Percentiles rank a stretch among this genome's conserved stretches.
Conservation (phyloP, 305 asterid genomes). For the Rubia peregrina region DNA sequence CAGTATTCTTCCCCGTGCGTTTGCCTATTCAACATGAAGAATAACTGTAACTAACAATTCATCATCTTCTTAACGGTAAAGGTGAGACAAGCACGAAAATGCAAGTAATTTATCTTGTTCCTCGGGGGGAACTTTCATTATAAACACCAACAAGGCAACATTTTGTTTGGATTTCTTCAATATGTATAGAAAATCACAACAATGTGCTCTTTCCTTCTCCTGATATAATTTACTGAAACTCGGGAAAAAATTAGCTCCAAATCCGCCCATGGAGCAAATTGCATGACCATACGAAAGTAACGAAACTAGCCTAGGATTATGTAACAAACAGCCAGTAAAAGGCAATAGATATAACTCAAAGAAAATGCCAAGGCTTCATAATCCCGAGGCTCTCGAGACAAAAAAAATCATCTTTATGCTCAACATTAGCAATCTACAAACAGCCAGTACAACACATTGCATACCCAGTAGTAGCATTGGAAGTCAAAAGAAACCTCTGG, state of each 20-base stretch:
- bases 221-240: neutral
- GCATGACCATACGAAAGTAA: neutral
- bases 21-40: constrained; percentile 24
- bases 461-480: constrained; percentile 45
- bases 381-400: neutral
- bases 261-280: neutral
- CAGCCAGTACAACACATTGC: constrained; percentile 7
- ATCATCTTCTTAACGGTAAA: neutral
- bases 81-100: neutral
- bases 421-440: neutral
- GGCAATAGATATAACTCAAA: neutral
- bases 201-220: neutral
- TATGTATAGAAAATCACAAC: neutral
- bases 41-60: neutral
- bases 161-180: too few relatives aligned
- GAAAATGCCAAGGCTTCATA: neutral
- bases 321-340: neutral
- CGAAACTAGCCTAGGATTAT: neutral
- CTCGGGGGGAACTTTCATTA: neutral
- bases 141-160: too few relatives aligned
- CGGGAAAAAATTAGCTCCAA: neutral
- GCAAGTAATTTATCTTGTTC: neutral
- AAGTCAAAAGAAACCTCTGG: constrained; percentile 37
- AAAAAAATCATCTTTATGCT: neutral
- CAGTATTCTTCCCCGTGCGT: constrained; percentile 74